phyloP scores from a whole-genome alignment of 108 stramenopile species.

The Pseudonitzschia delicatissima region DNA sequence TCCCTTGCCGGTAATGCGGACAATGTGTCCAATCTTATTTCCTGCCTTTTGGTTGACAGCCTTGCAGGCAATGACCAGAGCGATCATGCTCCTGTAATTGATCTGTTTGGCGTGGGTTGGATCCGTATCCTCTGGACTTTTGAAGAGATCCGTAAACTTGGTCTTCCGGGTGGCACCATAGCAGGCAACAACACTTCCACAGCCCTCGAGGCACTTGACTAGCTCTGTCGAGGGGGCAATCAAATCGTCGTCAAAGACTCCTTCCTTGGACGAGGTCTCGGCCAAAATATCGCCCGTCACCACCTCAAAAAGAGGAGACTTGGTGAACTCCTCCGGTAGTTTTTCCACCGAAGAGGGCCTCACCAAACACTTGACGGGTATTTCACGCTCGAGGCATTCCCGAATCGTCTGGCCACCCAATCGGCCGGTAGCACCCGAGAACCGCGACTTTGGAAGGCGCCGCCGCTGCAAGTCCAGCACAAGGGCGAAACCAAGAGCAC shows the following conservation, averaged over 20 bases:
- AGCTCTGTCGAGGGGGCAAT: conserved; percentile 31
- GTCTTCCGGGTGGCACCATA: conserved; percentile 39
- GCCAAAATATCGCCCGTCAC: conserved; percentile 27
- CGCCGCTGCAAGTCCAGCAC: too few relatives aligned
- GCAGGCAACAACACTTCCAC: conserved; percentile 43
- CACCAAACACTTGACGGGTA: conserved; percentile 32
- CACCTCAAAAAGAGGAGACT: background rate
- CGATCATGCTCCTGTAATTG: conserved; percentile 65
- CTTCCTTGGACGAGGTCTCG: conserved; percentile 28
- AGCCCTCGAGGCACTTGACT: conserved; percentile 43
- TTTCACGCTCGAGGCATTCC: conserved; percentile 19
- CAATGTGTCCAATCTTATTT: conserved; percentile 23
- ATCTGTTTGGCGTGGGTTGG: conserved; percentile 58
- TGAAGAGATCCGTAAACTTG: conserved; percentile 13
- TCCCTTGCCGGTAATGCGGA: conserved; percentile 79
- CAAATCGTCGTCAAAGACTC: conserved; percentile 50
- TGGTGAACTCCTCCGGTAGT: conserved; percentile 6
- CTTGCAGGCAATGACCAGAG: conserved; percentile 44
- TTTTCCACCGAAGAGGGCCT: conserved; percentile 26
- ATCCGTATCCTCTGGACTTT: conserved; percentile 29
- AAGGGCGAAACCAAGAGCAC: background rate
- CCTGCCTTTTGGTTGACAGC: background rate
- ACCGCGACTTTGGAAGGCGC: conserved; percentile 31
- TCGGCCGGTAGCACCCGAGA: conserved; percentile 46
- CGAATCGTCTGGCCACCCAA: conserved; percentile 37